These are phyloP conservation scores for Phytophthora crassamura DNA, from an alignment of 352 stramenopile genomes.

Conservation along the genomic window DNA sequence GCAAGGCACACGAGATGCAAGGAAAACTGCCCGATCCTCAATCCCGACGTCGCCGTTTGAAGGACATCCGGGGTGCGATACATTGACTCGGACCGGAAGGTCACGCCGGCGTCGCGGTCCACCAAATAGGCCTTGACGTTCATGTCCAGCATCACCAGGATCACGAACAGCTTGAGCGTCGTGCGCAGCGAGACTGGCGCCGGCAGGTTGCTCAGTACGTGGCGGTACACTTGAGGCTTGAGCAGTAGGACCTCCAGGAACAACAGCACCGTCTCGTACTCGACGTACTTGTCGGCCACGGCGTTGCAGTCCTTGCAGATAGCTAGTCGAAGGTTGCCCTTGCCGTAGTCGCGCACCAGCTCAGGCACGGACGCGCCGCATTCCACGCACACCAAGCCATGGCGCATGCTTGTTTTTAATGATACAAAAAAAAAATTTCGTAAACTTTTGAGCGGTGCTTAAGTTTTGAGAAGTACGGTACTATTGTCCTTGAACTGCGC, in stretches of 20 bases:
- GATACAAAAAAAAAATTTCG: too few relatives aligned
- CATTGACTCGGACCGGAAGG: slow-evolving; percentile 65
- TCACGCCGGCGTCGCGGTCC: slow-evolving; percentile 66
- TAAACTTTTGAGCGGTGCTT: too few relatives aligned
- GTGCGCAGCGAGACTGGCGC: slow-evolving; percentile 51
- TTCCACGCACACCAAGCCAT: slow-evolving; percentile 74
- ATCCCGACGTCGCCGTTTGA: slow-evolving; percentile 48
- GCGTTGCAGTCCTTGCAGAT: slow-evolving; percentile 76
- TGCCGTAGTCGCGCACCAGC: slow-evolving; percentile 86
- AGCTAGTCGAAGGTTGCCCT: slow-evolving; percentile 82
- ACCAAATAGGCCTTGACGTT: slow-evolving; percentile 88
- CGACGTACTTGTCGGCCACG: slow-evolving; percentile 89
- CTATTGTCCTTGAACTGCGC: too few relatives aligned
- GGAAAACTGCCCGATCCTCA: slow-evolving; percentile 78
- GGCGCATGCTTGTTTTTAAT: not conserved
- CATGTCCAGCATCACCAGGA: slow-evolving; percentile 87
- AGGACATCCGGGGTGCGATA: slow-evolving; percentile 43
- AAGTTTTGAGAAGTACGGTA: too few relatives aligned
- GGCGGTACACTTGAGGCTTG: slow-evolving; percentile 86
- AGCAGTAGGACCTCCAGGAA: slow-evolving; percentile 89
- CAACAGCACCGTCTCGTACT: slow-evolving; percentile 87
- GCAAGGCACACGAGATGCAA: slow-evolving; percentile 78
- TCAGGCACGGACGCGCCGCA: slow-evolving; percentile 69
- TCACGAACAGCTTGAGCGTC: slow-evolving; percentile 78
- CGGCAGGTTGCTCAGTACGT: slow-evolving; percentile 84